Conservation (phyloP, 1,284 basidiomycete species). For the Pseudozyma pruni region DNA sequence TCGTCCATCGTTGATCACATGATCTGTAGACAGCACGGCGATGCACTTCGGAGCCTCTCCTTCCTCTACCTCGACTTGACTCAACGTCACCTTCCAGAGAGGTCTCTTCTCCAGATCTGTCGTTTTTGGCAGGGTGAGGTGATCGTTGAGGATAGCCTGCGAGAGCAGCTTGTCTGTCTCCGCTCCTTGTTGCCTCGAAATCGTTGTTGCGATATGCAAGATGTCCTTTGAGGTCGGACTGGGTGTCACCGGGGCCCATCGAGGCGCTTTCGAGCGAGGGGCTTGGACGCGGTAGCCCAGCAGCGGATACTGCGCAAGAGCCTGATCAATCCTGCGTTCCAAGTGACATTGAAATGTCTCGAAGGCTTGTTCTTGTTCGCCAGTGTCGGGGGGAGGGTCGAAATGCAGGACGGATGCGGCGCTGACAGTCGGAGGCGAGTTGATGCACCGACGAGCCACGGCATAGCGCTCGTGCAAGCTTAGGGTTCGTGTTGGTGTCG, state of each 20-base stretch:
- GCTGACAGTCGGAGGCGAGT: constrained; percentile 17
- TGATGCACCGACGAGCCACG: constrained; percentile 18
- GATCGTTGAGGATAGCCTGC: constrained; percentile 1
- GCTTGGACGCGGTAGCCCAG: constrained; percentile 16
- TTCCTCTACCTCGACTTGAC: not conserved
- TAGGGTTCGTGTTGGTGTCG: constrained; percentile 4
- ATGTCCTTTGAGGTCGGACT: constrained; percentile 18
- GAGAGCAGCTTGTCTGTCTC: not conserved
- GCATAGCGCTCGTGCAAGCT: constrained; percentile 34
- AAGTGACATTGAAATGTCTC: constrained; percentile 2
- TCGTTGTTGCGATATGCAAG: constrained; percentile 1
- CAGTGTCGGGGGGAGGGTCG: not conserved
- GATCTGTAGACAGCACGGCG: constrained; percentile 24
- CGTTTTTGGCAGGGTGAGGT: not conserved
- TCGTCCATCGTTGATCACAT: constrained; percentile 34
- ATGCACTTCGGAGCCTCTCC: not conserved
- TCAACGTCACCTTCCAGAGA: constrained; percentile 19
- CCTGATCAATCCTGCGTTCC: constrained; percentile 6
- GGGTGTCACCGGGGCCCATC: constrained; percentile 4
- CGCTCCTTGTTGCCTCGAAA: not conserved
- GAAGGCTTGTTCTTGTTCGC: not conserved
- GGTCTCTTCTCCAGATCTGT: constrained; percentile 8
- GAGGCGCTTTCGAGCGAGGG: constrained; percentile 10
- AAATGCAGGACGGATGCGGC: constrained; percentile 26
- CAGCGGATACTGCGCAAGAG: constrained; percentile 12